Conservation (phyloP, 768 basidiomycete species). For the Panus rudis region DNA sequence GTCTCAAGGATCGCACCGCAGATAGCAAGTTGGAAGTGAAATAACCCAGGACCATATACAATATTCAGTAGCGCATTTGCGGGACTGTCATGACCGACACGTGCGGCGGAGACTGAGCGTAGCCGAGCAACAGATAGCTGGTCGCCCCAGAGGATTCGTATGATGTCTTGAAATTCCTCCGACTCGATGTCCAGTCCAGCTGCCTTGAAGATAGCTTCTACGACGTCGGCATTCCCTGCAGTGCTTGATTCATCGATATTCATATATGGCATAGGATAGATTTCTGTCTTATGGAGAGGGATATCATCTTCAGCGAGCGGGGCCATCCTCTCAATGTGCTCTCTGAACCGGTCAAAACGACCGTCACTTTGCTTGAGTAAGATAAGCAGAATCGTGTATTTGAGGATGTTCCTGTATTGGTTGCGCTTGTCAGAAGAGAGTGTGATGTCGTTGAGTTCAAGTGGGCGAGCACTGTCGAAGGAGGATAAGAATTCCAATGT, state of each 20-base stretch:
- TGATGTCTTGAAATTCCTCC: too few species aligned
- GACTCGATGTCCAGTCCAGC: too few species aligned
- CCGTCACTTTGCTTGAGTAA: constrained; percentile 23
- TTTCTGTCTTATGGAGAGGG: constrained; percentile 20
- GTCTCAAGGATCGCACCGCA: constrained; percentile 23
- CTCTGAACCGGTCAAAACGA: constrained; percentile 10
- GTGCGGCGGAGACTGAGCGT: constrained; percentile 24
- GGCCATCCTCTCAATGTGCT: constrained; percentile 9
- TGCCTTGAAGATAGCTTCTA: constrained; percentile 22
- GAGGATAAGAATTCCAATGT: constrained; percentile 9
- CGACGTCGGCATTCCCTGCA: constrained; percentile 29
- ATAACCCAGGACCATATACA: constrained; percentile 27
- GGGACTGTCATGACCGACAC: constrained; percentile 26
- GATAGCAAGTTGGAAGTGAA: constrained; percentile 32
- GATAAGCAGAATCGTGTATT: constrained; percentile 23
- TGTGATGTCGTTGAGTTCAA: constrained; percentile 22
- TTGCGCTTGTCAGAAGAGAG: constrained; percentile 14
- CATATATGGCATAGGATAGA: constrained; percentile 26
- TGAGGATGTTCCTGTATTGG: constrained; percentile 11
- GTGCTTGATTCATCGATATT: constrained; percentile 32
- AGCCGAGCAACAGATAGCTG: constrained; percentile 31
- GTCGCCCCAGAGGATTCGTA: constrained; percentile 24
- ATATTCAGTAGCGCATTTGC: constrained; percentile 18
- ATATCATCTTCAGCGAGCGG: constrained; percentile 23
- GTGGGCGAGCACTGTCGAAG: constrained; percentile 17